These are phyloP conservation scores for Nemania serpens DNA, from an alignment of 2,329 filamentous ascomycete species.

Conservation along the genomic window DNA sequence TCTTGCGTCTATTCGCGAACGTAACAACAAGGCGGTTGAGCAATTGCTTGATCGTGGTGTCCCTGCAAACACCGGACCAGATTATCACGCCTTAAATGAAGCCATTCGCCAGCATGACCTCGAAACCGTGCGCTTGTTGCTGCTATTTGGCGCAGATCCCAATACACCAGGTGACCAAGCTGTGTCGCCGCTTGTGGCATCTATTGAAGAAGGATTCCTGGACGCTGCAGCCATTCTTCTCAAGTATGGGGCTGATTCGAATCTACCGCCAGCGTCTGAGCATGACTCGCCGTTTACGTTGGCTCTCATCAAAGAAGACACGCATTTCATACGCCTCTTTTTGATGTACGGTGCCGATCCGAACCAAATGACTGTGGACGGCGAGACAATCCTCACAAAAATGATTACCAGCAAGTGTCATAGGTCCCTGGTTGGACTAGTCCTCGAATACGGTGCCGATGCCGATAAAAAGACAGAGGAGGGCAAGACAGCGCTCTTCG, in stretches of 20 bases:
- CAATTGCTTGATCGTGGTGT: conserved; percentile 64
- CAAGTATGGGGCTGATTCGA: conserved; percentile 67
- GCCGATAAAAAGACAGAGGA: conserved; percentile 63
- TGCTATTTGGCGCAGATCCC: conserved; percentile 62
- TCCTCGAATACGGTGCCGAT: conserved; percentile 64
- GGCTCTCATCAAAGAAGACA: conserved; percentile 56
- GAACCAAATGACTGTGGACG: conserved; percentile 57
- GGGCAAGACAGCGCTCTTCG: conserved; percentile 67
- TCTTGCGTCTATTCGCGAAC: conserved; percentile 58
- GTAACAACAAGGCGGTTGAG: conserved; percentile 61
- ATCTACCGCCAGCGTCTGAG: conserved; percentile 54
- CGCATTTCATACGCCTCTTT: conserved; percentile 62
- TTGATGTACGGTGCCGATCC: conserved; percentile 65
- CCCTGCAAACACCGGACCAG: conserved; percentile 52
- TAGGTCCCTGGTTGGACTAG: conserved; percentile 58
- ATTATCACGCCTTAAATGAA: conserved; percentile 56
- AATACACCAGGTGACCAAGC: conserved; percentile 56
- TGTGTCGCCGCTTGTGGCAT: conserved; percentile 56
- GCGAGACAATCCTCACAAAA: conserved; percentile 64
- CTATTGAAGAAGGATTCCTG: conserved; percentile 57
- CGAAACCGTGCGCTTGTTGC: conserved; percentile 59
- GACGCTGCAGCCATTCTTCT: conserved; percentile 63
- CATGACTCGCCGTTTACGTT: conserved; percentile 60
- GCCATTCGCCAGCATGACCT: conserved; percentile 56
- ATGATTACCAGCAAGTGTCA: conserved; percentile 64